These are phyloP conservation scores for Phytophthora sp. DNA, from an alignment of 352 stramenopile genomes.

Conservation along the genomic window DNA sequence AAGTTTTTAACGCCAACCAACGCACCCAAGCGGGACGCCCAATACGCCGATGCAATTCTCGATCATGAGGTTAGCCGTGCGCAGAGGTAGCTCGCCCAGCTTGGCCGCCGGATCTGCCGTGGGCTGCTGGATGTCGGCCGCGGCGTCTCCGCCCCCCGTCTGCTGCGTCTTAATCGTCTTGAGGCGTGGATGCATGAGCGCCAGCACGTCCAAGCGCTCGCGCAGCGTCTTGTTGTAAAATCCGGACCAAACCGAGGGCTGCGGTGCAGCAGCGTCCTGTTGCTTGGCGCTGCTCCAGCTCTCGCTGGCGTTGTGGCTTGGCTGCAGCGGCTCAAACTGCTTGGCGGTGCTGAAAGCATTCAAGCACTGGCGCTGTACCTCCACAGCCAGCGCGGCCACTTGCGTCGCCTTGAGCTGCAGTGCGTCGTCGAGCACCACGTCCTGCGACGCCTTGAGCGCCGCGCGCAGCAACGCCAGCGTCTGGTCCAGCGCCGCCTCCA, in stretches of 20 bases:
- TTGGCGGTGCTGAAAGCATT: constrained; percentile 35
- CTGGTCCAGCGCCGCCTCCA: constrained; percentile 39
- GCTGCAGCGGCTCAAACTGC: constrained; percentile 54
- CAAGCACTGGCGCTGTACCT: constrained; percentile 38
- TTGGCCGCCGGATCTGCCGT: constrained; percentile 47
- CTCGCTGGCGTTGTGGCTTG: constrained; percentile 46
- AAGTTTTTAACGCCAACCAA: background rate
- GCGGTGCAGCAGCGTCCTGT: constrained; percentile 26
- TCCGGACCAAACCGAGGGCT: constrained; percentile 86
- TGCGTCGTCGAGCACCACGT: constrained; percentile 11
- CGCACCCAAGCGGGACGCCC: constrained; percentile 80
- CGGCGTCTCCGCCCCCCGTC: constrained; percentile 2
- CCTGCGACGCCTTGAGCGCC: constrained; percentile 37
- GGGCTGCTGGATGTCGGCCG: constrained; percentile 19
- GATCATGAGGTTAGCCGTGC: constrained; percentile 89
- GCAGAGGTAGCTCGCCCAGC: constrained; percentile 75
- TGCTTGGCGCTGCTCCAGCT: constrained; percentile 23
- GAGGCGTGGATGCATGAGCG: constrained; percentile 83
- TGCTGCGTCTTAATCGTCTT: constrained; percentile 48
- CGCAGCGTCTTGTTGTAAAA: constrained; percentile 92
- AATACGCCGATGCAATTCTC: constrained; percentile 91
- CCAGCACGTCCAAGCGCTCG: constrained; percentile 83
- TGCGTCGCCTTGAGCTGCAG: constrained; percentile 26
- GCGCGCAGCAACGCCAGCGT: constrained; percentile 36
- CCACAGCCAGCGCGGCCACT: constrained; percentile 20